These are phyloP conservation scores for Spergularia bocconei DNA, from an alignment of 148 eudicot species.

Conservation along the genomic window DNA sequence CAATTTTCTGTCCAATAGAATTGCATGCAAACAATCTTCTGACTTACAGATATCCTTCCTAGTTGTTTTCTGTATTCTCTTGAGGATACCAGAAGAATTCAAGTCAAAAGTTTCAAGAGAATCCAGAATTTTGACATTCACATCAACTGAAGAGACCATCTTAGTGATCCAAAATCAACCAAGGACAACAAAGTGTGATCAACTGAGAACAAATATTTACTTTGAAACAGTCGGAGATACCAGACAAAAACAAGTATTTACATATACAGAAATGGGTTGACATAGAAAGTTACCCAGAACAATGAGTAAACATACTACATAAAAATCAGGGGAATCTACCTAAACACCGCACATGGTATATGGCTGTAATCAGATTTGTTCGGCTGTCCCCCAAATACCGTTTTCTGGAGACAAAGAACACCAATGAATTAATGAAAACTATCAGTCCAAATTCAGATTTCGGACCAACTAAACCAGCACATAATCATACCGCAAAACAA, in stretches of 20 bases:
- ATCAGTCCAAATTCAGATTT: conserved; percentile 4
- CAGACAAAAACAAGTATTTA: neutral
- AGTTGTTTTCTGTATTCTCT: too few relatives aligned
- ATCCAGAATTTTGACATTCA: neutral
- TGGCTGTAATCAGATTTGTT: conserved; percentile 65
- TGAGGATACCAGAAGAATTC: too few relatives aligned
- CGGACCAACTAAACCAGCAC: neutral
- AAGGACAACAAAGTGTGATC: neutral
- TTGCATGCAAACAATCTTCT: neutral
- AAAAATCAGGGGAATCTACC: conserved; percentile 36
- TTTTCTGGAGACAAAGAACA: conserved; percentile 55
- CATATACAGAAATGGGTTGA: neutral
- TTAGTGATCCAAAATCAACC: neutral
- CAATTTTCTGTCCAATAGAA: neutral
- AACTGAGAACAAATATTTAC: neutral
- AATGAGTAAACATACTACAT: neutral
- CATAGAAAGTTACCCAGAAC: conserved; percentile 8
- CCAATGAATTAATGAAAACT: neutral
- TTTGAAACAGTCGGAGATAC: neutral
- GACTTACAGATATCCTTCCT: neutral
- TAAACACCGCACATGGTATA: conserved; percentile 80
- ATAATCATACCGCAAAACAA: conserved; percentile 70
- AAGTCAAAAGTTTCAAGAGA: neutral
- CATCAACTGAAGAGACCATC: neutral
- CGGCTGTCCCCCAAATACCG: conserved; percentile 73